Base-by-base conservation (phyloP, 257 asterid species). In the Solanum peruvianum region DNA sequence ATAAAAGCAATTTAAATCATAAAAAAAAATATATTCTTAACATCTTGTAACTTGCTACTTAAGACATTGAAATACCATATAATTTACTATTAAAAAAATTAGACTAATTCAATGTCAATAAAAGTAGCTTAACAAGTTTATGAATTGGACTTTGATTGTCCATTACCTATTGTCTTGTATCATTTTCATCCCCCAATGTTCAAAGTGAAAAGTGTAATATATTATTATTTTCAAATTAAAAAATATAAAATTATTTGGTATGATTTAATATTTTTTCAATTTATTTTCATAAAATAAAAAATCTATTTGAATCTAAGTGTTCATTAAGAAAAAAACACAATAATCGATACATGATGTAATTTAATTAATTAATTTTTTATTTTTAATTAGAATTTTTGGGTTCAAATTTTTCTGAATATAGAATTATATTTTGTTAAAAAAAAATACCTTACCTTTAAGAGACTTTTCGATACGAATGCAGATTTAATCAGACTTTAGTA, bases 381-480 rank as follows among this genome's bases (percentile, higher is more conserved):
- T 2, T 56, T 7, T 56, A 7, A 7, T 2, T 56, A 56, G 0
- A 56, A 56, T 5, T 18, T 56, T 1, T 1, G 64, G 0, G 25
- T 56, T 56, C n/a, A 56, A 56, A 11, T 20, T 56, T 5, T 56
- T 56, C 1, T 0, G 25, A 56, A 56, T 1, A 56, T 0, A 0
- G 0, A 18, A 10, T 56, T 18, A 0, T 4, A 56, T 7, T 0
- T 18, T 56, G n/a, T 18, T 56, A 18, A 33, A 33, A 29, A 56
- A 56, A 56, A 56, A 56, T 0, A 56, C 2, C 3, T 18, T 18
- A 7, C 1, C 2, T 56, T 56, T n/a, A 56, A 56, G 64, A 56
- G 64, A 3, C 3, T 56, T 56, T 1, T 56, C 2, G 0, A 0
- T 56, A n/a, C 1, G 4, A 20, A 20, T 56, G 0, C 11, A 56